Conservation (phyloP, 169 alveolate genomes). For the Plasmodium cynomolgi region DNA sequence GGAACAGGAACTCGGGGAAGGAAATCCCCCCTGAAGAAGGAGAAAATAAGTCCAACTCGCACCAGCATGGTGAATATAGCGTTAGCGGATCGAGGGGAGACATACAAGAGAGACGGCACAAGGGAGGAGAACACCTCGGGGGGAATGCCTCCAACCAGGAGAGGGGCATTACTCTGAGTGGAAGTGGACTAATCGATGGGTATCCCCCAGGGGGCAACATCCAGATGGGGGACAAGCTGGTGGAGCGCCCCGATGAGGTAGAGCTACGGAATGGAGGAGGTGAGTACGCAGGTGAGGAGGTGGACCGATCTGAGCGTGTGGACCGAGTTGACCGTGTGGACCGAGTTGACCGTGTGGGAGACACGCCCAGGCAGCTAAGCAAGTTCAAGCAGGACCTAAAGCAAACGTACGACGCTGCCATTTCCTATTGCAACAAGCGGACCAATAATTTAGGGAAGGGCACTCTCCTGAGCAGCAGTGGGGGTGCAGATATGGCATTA, state of each 20-base stretch:
- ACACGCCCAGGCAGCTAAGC: slow-evolving; percentile 9
- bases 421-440: slow-evolving; percentile 22
- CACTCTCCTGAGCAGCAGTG: neutral
- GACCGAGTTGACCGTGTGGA: neutral
- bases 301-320: neutral
- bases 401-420: slow-evolving; percentile 28
- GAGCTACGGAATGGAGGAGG: neutral
- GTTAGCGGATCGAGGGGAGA: neutral
- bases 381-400: slow-evolving; percentile 23
- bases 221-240: neutral
- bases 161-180: neutral
- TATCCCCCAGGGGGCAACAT: neutral
- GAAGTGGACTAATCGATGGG: neutral
- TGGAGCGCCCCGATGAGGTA: neutral
- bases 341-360: neutral
- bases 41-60: neutral
- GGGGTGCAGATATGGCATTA: neutral
- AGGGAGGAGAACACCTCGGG: neutral
- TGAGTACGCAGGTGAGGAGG: neutral
- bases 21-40: neutral
- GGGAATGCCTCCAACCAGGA: neutral
- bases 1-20: neutral
- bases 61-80: neutral
- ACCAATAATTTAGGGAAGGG: neutral
- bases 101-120: neutral